These are phyloP conservation scores for Rickenella mellea DNA, from an alignment of 768 basidiomycete genomes.

Conservation along the genomic window DNA sequence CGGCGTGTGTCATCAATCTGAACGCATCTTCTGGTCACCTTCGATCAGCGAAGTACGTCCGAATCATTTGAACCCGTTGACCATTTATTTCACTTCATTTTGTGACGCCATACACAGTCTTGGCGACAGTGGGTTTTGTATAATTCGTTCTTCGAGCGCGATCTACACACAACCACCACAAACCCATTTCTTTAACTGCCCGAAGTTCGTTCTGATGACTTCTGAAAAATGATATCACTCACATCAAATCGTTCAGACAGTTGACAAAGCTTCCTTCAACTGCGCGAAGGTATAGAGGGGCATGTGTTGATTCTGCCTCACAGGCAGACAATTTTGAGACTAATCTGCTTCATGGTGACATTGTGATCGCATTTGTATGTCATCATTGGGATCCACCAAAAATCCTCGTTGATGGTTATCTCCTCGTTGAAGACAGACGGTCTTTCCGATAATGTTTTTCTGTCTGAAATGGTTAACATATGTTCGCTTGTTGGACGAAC, in stretches of 20 bases:
- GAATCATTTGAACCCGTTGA: not conserved
- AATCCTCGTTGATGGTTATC: not conserved
- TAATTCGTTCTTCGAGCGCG: constrained; percentile 59
- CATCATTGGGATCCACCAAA: not conserved
- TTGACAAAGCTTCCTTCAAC: constrained; percentile 24
- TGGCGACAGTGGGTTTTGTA: constrained; percentile 71
- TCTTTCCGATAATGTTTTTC: constrained; percentile 50
- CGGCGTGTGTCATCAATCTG: constrained; percentile 61
- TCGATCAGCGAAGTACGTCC: constrained; percentile 66
- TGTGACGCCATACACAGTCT: constrained; percentile 43
- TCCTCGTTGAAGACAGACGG: constrained; percentile 37
- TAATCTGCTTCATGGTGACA: constrained; percentile 42
- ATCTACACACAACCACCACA: constrained; percentile 39
- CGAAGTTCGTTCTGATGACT: constrained; percentile 25
- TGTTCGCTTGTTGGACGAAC: constrained; percentile 55
- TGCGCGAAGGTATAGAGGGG: constrained; percentile 12
- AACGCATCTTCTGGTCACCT: constrained; percentile 68
- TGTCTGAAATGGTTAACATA: constrained; percentile 59
- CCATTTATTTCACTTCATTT: constrained; percentile 5
- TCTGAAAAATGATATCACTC: not conserved
- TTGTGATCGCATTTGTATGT: constrained; percentile 40
- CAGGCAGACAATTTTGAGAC: constrained; percentile 36
- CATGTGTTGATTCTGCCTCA: constrained; percentile 26
- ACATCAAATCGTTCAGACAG: constrained; percentile 17
- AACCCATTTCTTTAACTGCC: constrained; percentile 38